These are phyloP conservation scores for Strobilomyces echinocephalus DNA, from an alignment of 768 basidiomycete genomes.

Conservation along the genomic window DNA sequence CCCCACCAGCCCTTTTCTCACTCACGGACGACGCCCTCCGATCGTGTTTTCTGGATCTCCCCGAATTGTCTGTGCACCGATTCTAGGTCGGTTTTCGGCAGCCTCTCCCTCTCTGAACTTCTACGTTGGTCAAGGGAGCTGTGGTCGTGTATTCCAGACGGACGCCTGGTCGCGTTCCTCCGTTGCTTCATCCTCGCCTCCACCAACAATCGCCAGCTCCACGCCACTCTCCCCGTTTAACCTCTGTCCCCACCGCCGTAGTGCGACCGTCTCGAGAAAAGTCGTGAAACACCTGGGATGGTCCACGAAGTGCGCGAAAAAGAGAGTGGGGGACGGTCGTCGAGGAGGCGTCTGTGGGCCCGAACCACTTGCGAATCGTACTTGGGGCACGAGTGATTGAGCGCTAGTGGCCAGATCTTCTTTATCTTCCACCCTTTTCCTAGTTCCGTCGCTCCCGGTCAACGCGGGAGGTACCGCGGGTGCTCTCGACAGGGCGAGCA, in stretches of 20 bases:
- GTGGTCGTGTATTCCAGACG: conserved; percentile 95
- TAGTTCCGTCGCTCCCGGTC: conserved; percentile 27
- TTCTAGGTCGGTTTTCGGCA: too few species aligned
- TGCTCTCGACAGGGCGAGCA: conserved; percentile 70
- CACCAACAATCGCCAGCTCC: conserved; percentile 14
- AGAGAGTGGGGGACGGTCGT: conserved; percentile 75
- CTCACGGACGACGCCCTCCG: too few species aligned
- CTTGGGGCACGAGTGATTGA: conserved; percentile 11
- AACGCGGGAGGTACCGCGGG: conserved; percentile 41
- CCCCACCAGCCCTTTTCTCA: too few species aligned
- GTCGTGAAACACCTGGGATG: conserved; percentile 77
- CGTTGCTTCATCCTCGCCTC: conserved; percentile 39
- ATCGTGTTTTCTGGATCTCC: too few species aligned
- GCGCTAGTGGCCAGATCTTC: conserved; percentile 12
- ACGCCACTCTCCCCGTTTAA: conserved; percentile 31
- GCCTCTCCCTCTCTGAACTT: too few species aligned
- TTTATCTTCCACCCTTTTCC: conserved; percentile 17
- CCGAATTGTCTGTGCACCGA: too few species aligned
- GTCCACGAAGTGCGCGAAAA: conserved; percentile 93
- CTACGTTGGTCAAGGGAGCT: too few species aligned
- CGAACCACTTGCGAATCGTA: conserved; percentile 4
- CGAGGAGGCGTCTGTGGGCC: conserved; percentile 36
- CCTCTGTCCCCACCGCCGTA: conserved; percentile 73
- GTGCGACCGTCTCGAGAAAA: conserved; percentile 86
- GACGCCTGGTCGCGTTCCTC: conserved; percentile 72